Conservation (phyloP, 1,284 basidiomycete genomes). For the Fistulinella cinereoalba region DNA sequence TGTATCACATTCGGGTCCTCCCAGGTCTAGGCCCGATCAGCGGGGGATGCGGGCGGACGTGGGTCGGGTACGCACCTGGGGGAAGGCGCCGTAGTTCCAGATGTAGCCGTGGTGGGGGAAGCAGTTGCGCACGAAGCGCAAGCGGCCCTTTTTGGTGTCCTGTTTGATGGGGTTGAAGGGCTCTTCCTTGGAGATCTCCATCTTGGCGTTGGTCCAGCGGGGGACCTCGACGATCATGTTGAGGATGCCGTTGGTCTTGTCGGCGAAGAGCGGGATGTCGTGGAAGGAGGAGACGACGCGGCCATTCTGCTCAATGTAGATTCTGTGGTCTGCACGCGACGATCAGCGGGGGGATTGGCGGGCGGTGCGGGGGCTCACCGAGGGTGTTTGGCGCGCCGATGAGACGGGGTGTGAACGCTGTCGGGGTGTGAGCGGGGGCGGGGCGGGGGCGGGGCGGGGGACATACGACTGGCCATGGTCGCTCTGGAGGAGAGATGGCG, state of each 20-base stretch:
- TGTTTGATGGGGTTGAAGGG: conserved; percentile 99
- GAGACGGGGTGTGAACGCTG: conserved; percentile 74
- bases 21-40: conserved; percentile 74
- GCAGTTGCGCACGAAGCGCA: conserved; percentile 98
- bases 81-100: conserved; percentile 99
- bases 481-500: conserved; percentile 45
- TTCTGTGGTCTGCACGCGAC: conserved; percentile 76
- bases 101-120: conserved; percentile 99
- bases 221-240: conserved; percentile 99
- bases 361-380: conserved; percentile 48
- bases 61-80: conserved; percentile 58
- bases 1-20: conserved; percentile 90
- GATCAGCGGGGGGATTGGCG: conserved; percentile 15
- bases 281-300: conserved; percentile 90
- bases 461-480: conserved; percentile 59
- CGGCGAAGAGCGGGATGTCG: conserved; percentile 94
- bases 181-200: conserved; percentile 99
- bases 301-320: conserved; percentile 89
- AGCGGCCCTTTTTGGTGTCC: conserved; percentile 93
- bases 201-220: conserved; percentile 99
- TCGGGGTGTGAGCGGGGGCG: conserved; percentile 3
- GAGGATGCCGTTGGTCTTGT: conserved; percentile 89
- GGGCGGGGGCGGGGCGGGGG: conserved; percentile 1
- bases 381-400: conserved; percentile 91
- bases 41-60: conserved; percentile 4